phyloP scores from a whole-genome alignment of 352 stramenopile genomes.

The Pythium folliculosum region DNA sequence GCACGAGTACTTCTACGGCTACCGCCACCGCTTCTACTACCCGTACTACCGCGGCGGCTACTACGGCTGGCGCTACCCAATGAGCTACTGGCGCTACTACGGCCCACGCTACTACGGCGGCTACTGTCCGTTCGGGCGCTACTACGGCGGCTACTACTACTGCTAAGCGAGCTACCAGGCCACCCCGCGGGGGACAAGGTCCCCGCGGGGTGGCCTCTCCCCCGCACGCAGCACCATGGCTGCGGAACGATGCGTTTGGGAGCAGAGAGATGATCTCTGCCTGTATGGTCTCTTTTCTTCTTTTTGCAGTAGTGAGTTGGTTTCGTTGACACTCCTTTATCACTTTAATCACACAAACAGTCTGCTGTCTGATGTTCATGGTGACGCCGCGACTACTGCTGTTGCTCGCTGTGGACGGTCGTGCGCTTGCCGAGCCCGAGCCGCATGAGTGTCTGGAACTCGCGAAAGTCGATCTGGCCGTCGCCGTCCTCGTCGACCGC shows the following conservation, averaged over 20 bases:
- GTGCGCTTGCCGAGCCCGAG: constrained; percentile 18
- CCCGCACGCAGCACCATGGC: too few relatives aligned
- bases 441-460: constrained; percentile 77
- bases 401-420: neutral
- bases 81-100: constrained; percentile 44
- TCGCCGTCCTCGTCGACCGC: constrained; percentile 83
- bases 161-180: constrained; percentile 28
- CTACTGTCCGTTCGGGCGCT: constrained; percentile 34
- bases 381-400: neutral
- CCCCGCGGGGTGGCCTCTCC: too few relatives aligned
- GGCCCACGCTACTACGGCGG: constrained; percentile 34
- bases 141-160: constrained; percentile 43
- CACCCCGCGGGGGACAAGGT: too few relatives aligned
- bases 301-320: too few relatives aligned
- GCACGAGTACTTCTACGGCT: constrained; percentile 28
- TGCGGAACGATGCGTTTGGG: too few relatives aligned
- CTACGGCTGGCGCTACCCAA: constrained; percentile 46
- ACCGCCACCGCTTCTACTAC: constrained; percentile 37
- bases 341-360: neutral
- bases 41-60: constrained; percentile 31
- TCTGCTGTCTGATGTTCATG: neutral
- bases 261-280: too few relatives aligned
- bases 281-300: too few relatives aligned
- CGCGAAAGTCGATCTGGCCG: constrained; percentile 84
- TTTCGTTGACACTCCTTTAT: too few relatives aligned